Conservation (phyloP, 768 basidiomycete species). For the Strobilomyces dryophilus region DNA sequence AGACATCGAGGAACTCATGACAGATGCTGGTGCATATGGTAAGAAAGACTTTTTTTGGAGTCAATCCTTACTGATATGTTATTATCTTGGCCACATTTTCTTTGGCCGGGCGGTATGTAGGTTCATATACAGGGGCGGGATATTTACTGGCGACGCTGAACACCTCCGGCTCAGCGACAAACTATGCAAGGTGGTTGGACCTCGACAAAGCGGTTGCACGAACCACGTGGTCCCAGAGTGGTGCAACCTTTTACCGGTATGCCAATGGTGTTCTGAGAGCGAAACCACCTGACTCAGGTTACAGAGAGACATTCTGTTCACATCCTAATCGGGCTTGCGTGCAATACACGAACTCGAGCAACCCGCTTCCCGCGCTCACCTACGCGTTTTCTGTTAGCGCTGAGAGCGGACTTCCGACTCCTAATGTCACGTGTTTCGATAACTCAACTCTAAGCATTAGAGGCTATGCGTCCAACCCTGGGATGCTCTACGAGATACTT, state of each 20-base stretch:
- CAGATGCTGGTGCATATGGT: constrained; percentile 62
- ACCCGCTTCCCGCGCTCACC: constrained; percentile 38
- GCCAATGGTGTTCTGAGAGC: neutral
- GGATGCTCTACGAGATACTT: constrained; percentile 73
- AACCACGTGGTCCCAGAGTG: constrained; percentile 57
- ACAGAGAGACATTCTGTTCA: constrained; percentile 61
- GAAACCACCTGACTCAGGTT: neutral
- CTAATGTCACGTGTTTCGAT: constrained; percentile 59
- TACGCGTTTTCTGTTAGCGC: constrained; percentile 44
- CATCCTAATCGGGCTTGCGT: constrained; percentile 58
- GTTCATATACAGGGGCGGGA: constrained; percentile 67
- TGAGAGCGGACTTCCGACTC: constrained; percentile 47
- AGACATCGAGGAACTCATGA: constrained; percentile 55
- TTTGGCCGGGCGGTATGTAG: constrained; percentile 33
- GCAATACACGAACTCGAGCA: constrained; percentile 46
- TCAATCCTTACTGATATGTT: neutral
- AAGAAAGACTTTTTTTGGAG: neutral
- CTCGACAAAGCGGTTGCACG: constrained; percentile 57
- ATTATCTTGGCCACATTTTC: neutral
- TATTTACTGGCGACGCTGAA: constrained; percentile 51
- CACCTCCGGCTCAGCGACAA: constrained; percentile 28
- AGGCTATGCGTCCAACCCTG: constrained; percentile 44
- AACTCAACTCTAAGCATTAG: constrained; percentile 51
- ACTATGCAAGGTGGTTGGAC: constrained; percentile 67
- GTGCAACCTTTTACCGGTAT: constrained; percentile 47